Conservation (phyloP, 1,284 basidiomycete genomes). For the Macrocystidia cucumis region DNA sequence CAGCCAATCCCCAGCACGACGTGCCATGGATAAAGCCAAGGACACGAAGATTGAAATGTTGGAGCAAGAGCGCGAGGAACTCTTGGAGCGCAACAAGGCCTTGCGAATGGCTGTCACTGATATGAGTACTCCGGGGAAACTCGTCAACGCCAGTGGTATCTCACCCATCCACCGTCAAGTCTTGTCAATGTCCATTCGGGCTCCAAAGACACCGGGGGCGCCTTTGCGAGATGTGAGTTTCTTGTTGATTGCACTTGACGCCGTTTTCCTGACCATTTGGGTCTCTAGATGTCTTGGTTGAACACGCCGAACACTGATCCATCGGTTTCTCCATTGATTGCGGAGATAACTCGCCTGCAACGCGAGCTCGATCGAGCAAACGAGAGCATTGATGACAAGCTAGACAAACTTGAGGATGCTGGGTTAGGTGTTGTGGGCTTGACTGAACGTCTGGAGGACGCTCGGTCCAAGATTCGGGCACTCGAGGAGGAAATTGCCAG, state of each 20-base stretch:
- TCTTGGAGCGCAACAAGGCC: conserved; percentile 58
- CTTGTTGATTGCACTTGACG: not conserved
- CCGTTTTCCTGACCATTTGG: conserved; percentile 4
- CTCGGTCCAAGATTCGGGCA: conserved; percentile 41
- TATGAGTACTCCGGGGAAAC: conserved; percentile 47
- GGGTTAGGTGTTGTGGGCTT: conserved; percentile 64
- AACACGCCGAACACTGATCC: conserved; percentile 51
- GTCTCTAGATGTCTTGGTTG: conserved; percentile 59
- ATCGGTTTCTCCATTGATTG: conserved; percentile 45
- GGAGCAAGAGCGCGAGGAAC: conserved; percentile 68
- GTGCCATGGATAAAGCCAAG: conserved; percentile 65
- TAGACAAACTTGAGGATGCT: conserved; percentile 74
- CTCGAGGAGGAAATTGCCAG: conserved; percentile 66
- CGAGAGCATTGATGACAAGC: conserved; percentile 77
- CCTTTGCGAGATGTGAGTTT: conserved; percentile 65
- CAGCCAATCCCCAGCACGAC: conserved; percentile 66
- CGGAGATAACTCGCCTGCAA: conserved; percentile 62
- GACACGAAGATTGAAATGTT: conserved; percentile 67
- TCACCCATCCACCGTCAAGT: conserved; percentile 68
- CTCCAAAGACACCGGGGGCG: conserved; percentile 70
- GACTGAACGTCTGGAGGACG: conserved; percentile 64
- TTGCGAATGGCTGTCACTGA: conserved; percentile 42
- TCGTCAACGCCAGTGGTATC: conserved; percentile 45
- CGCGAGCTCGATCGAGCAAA: conserved; percentile 70
- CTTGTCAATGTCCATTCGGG: conserved; percentile 56